Evolutionary conservation across 306 rosid species (phyloP).

Genomic region (Prinsepia uniflora): DNA sequence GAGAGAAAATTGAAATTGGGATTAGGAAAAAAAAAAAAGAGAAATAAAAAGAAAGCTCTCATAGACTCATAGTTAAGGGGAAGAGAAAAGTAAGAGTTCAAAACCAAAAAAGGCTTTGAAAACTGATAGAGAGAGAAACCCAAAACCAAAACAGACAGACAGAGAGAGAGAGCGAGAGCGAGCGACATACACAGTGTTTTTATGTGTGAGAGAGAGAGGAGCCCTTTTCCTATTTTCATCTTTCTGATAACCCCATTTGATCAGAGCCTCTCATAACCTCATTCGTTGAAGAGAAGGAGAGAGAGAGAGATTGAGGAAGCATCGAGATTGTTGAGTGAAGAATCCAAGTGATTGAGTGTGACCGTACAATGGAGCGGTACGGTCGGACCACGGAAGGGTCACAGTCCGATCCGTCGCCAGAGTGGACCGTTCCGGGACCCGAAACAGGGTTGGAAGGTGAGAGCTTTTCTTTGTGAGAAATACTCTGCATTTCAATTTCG

Average conservation of each 20-base stretch:
- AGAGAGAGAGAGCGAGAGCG: conserved; percentile 38
- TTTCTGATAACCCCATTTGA: conserved; percentile 41
- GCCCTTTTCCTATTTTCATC: conserved; percentile 21
- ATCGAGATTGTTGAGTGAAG: conserved; percentile 14
- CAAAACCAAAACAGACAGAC: conserved; percentile 28
- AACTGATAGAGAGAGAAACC: conserved; percentile 37
- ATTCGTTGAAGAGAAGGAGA: not conserved
- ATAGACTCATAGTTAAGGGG: conserved; percentile 19
- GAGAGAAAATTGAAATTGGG: not conserved
- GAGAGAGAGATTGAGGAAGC: conserved; percentile 12
- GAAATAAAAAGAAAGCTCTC: not conserved
- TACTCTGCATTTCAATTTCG: conserved; percentile 42
- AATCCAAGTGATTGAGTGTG: conserved; percentile 26
- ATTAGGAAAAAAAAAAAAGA: not conserved
- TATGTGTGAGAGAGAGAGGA: conserved; percentile 22
- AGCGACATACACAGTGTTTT: not conserved
- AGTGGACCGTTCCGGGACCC: conserved; percentile 54
- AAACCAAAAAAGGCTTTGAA: conserved; percentile 37
- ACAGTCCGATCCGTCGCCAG: conserved; percentile 86
- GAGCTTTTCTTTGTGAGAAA: not conserved
- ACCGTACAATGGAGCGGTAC: conserved; percentile 90
- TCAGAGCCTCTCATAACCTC: conserved; percentile 51
- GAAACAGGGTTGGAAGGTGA: conserved; percentile 62
- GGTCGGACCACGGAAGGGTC: conserved; percentile 67
- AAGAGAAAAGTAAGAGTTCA: conserved; percentile 18